Percentiles rank a stretch among this genome's conserved stretches.
phyloP scores from a whole-genome alignment of 495 filamentous ascomycete species.

The Talaromyces stipitatus region DNA sequence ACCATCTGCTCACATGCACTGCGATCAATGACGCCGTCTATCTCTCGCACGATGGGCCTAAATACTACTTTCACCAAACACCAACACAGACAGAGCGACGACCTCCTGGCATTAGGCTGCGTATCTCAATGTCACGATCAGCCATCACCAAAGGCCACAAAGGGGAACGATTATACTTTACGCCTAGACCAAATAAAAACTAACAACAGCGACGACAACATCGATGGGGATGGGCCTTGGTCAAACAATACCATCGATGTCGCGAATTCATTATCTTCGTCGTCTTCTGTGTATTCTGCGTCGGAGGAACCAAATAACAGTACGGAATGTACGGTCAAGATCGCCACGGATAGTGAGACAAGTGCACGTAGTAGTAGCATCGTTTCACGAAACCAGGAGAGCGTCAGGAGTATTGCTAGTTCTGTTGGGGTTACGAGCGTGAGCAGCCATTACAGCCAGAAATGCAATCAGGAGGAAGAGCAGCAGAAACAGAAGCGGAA shows the following conservation, averaged over 20 bases:
- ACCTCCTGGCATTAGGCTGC: background rate
- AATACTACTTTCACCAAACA: background rate
- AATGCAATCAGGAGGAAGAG: background rate
- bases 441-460: background rate
- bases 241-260: too few relatives aligned
- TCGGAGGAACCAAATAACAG: background rate
- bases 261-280: too few relatives aligned
- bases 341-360: background rate
- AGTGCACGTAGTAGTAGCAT: background rate
- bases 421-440: background rate
- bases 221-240: background rate
- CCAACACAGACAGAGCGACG: background rate
- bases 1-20: too few relatives aligned
- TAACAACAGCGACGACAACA: background rate
- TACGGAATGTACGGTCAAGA: background rate
- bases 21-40: too few relatives aligned
- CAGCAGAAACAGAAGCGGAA: background rate
- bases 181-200: background rate
- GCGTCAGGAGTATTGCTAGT: background rate
- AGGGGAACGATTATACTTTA: background rate
- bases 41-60: too few relatives aligned
- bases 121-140: background rate
- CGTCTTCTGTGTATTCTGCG: conserved; percentile 2
- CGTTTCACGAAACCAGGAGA: background rate
- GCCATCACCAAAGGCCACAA: background rate